A percentile compares a stretch with the other conserved stretches of the same genome.
These are phyloP conservation scores for Aspergillus awamori DNA, from an alignment of 2,329 filamentous ascomycete genomes.

Conservation along the genomic window DNA sequence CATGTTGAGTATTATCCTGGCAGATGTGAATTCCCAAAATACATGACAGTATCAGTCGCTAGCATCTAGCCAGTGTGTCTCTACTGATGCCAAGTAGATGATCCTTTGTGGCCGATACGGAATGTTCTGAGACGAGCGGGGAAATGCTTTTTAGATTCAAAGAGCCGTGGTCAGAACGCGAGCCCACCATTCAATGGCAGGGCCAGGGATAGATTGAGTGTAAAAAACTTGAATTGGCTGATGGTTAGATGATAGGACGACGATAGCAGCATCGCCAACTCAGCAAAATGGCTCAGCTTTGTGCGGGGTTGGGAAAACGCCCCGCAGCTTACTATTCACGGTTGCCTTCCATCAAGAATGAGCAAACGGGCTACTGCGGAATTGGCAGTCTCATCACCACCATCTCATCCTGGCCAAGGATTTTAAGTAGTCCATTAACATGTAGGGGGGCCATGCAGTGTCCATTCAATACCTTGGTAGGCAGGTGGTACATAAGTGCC, in stretches of 20 bases:
- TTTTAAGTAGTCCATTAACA: not conserved
- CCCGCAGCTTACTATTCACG: constrained; percentile 9
- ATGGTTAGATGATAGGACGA: constrained; percentile 12
- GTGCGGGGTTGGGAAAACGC: constrained; percentile 21
- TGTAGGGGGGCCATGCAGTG: not conserved
- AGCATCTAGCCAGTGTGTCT: not conserved
- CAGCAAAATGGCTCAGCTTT: constrained; percentile 19
- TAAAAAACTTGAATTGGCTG: constrained; percentile 16
- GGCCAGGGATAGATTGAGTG: constrained; percentile 13
- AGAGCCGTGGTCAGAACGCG: not conserved
- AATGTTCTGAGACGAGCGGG: not conserved
- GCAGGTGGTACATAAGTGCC: not conserved
- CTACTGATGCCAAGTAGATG: not conserved
- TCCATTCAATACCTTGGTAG: not conserved
- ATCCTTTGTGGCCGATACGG: not conserved
- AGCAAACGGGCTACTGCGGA: not conserved
- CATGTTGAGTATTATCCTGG: not conserved
- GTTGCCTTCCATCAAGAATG: not conserved
- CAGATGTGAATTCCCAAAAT: no score
- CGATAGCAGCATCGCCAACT: constrained; percentile 15
- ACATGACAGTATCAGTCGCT: no score
- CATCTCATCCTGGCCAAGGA: not conserved
- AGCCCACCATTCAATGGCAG: not conserved
- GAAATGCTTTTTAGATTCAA: not conserved
- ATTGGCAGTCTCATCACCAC: not conserved